A percentile compares a stretch with the other conserved stretches of the same genome.
These are phyloP conservation scores for Vigna mungo DNA, from an alignment of 306 rosid genomes.

Conservation along the genomic window DNA sequence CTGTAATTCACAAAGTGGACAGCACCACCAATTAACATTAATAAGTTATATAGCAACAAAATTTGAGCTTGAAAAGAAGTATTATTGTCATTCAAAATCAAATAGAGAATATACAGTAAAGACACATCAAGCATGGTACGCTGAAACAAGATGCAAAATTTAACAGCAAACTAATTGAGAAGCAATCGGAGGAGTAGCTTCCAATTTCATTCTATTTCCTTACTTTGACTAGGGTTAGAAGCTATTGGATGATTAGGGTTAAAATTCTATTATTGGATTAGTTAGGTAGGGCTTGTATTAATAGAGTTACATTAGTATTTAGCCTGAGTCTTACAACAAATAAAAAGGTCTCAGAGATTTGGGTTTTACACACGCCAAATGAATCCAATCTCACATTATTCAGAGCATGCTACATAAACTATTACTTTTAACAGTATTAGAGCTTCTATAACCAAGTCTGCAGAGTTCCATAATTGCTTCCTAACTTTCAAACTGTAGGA, in stretches of 20 bases:
- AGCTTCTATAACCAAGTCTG: background rate
- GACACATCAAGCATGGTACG: background rate
- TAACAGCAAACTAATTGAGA: background rate
- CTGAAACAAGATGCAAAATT: slow-evolving; percentile 23
- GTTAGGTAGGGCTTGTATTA: background rate
- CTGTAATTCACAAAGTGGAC: slow-evolving; percentile 65
- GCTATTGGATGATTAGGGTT: background rate
- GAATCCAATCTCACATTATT: background rate
- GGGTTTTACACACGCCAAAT: slow-evolving; percentile 10
- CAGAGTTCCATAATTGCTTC: background rate
- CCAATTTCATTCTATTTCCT: slow-evolving; percentile 19
- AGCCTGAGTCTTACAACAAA: background rate
- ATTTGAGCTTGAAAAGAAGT: slow-evolving; percentile 16
- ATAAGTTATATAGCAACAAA: slow-evolving; percentile 36
- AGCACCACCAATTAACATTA: slow-evolving; percentile 37
- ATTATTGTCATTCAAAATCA: slow-evolving; percentile 32
- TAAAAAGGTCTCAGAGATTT: background rate
- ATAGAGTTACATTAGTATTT: background rate
- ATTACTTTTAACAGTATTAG: background rate
- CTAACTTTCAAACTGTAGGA: slow-evolving; percentile 10
- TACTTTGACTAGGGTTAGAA: background rate
- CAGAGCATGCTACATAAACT: background rate
- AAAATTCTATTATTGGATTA: background rate
- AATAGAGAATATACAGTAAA: slow-evolving; percentile 26
- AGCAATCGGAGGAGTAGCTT: slow-evolving; percentile 8